phyloP scores from a whole-genome alignment of 164 flowering plant species.

The Vitis vinifera region DNA sequence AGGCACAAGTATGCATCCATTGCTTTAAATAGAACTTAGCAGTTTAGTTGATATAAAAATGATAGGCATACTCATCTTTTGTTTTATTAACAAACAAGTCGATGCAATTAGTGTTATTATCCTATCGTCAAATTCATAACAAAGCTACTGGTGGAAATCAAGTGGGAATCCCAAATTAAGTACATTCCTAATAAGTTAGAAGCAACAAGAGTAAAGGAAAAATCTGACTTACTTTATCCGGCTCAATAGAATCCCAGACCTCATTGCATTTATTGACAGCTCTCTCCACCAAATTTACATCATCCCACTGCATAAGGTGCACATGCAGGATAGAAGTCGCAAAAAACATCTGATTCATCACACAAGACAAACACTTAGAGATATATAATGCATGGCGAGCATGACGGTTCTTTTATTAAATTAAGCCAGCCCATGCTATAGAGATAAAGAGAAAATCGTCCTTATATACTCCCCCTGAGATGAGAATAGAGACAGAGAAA shows the following conservation, averaged over 20 bases:
- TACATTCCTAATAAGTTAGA: background rate
- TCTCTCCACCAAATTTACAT: slow-evolving; percentile 51
- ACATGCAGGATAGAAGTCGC: slow-evolving; percentile 82
- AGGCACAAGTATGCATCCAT: background rate
- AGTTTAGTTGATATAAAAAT: background rate
- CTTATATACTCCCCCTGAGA: too few species aligned
- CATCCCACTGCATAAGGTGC: slow-evolving; percentile 89
- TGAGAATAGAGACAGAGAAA: too few species aligned
- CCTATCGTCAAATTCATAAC: too few species aligned
- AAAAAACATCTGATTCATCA: slow-evolving; percentile 73
- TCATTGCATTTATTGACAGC: slow-evolving; percentile 61
- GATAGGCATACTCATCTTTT: background rate
- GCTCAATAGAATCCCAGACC: slow-evolving; percentile 67
- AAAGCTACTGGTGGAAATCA: background rate
- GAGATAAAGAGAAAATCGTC: too few species aligned
- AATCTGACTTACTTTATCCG: slow-evolving; percentile 51
- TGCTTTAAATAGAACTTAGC: background rate
- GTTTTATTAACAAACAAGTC: background rate
- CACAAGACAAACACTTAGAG: background rate
- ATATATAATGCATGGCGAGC: too few species aligned
- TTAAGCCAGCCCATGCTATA: too few species aligned
- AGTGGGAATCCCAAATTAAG: background rate
- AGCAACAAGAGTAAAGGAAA: background rate
- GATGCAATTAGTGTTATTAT: too few species aligned
- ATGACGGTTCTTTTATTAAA: too few species aligned